Percentiles rank a stretch among this genome's conserved stretches.
Conservation (phyloP, 139 green algal species). For the Zygnema cylindricum region DNA sequence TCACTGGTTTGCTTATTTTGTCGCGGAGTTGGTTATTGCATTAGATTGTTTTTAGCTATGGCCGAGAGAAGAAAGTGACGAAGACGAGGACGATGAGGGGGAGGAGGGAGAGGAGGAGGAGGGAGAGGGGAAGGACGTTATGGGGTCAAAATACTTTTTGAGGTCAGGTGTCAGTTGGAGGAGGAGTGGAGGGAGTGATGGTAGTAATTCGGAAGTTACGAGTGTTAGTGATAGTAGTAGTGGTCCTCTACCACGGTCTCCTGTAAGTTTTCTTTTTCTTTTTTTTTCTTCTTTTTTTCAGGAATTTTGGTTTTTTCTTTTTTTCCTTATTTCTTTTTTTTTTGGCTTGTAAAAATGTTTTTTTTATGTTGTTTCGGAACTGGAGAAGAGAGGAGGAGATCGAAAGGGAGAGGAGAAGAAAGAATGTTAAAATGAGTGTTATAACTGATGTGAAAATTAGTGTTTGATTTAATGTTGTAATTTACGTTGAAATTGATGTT, state of each 20-base stretch:
- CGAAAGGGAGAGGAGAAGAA: background rate
- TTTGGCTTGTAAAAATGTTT: no score
- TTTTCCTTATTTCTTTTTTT: no score
- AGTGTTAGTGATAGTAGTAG: background rate
- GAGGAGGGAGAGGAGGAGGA: conserved; percentile 11
- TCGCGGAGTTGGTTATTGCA: background rate
- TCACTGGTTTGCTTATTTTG: background rate
- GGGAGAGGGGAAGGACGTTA: background rate
- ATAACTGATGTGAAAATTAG: background rate
- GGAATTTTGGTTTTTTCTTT: no score
- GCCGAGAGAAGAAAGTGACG: background rate
- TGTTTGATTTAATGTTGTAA: background rate
- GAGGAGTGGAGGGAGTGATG: background rate
- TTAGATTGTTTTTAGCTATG: background rate
- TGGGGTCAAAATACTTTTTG: background rate
- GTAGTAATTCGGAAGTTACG: background rate
- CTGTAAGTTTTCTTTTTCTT: no score
- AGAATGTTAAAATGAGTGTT: background rate
- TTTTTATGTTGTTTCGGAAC: no score
- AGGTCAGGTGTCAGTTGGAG: background rate
- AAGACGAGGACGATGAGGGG: background rate
- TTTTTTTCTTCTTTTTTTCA: no score
- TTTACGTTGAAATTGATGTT: background rate
- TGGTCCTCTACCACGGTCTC: no score
- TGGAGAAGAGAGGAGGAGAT: background rate